Evolutionary conservation across 257 asterid species (phyloP), one percentile per base, ranked within the genome.

Genomic region (Solanum bulbocastanum): DNA sequence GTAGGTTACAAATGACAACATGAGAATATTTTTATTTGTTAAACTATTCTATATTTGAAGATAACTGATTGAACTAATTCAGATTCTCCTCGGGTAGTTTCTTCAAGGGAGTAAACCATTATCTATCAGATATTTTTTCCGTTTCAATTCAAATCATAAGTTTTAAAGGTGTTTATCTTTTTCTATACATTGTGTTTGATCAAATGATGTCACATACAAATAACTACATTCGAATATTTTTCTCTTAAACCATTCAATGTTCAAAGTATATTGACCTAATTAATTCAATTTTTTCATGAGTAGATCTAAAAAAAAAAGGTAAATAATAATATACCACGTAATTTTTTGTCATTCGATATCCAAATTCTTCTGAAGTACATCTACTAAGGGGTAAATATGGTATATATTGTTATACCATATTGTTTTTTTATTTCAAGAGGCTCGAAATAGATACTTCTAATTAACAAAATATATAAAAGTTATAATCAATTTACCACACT

Each of bases 111-210:
- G 66, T 58, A 58, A 56, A 58, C 0, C 2, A 8, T 49, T 49
- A 0, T 58, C n/a, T 56, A 56, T 0, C 2, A 56, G 0, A 7
- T 18, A 56, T 6, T 56, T 0, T 7, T 6, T 22, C 27, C 13
- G 2, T 58, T 58, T 22, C 66, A 58, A 58, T 58, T 58, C 5
- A 22, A 58, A 20, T 58, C 2, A 58, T 27, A 8, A 9, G 0
- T 60, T 60, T 60, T 8, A 9, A 60, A 8, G 0, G 27, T 58
- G 0, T 56, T 58, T 9, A 0, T 20, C 1, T 58, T 58, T 58
- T 20, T 20, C 0, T 3, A 1, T 8, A 58, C 1, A 20, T 9
- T 0, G 12, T 58, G 5, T 22, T 1, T 60, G 3, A 22, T 22
- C 27, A 60, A 60, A 60, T 22, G 0, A 8, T 0, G 6, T 60